Evolutionary conservation across 257 asterid species (phyloP), one percentile per base, ranked within the genome.

Genomic region (Petunia axillaris): DNA sequence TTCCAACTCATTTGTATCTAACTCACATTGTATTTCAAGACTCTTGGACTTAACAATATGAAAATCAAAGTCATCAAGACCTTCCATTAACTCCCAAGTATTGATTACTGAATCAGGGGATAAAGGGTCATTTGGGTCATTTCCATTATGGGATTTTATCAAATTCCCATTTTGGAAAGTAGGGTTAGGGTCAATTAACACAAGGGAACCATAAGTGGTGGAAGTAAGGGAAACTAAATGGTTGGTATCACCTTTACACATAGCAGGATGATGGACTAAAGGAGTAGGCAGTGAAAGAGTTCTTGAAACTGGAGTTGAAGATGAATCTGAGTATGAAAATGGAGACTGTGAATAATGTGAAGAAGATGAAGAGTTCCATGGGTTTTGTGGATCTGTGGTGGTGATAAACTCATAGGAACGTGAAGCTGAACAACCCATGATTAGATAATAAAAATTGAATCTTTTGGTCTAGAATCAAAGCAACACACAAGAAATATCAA

Each of bases 61-160:
- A 78, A 83, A 91, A 53, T 80, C 97, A 44, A 86, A 88, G 36
- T 94, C 97, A 77, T 90, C 96, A 46, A 94, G 96, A 35, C 94
- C 98, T 81, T 93, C 97, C 98, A 93, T 93, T 86, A 94, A 97
- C 92, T 94, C 98, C 97, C 98, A 94, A 8, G 98, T 94, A 83
- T 94, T 94, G 92, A 94, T 91, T 59, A 94, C 98, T 0, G 98
- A 90, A 80, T 94, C 96, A 3, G 97, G 97, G 36, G 98, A 94
- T 75, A 84, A 76, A 78, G 94, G 96, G 78, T 89, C 94, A 46
- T 82, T 85, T 0, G 92, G 68, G 77, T 68, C 76, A 3, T 54
- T 80, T 64, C 85, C 82, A 82, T 48, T 71, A 25, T 25, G 77
- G 77, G 44, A 71, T 44, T 68, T 68, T 44, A 11, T 8, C 58